Percentiles rank a stretch among this genome's conserved stretches.
Conservation (phyloP, 148 eudicot genomes). For the Rhododendron vialii region DNA sequence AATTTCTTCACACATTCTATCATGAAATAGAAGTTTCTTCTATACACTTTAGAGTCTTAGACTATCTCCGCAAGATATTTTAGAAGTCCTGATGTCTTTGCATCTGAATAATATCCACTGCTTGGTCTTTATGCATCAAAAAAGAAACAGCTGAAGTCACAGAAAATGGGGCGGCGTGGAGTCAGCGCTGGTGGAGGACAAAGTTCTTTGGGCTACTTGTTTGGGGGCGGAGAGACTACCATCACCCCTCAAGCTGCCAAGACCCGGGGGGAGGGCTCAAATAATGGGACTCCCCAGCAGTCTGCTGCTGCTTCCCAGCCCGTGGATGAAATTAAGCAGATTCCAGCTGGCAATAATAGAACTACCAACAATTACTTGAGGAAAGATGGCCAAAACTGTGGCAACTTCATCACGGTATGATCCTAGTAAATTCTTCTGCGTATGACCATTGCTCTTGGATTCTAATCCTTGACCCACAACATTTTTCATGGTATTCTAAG, state of each 20-base stretch:
- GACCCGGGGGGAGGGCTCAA: constrained; percentile 7
- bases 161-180: constrained; percentile 36
- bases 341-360: constrained; percentile 22
- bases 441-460: not conserved
- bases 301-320: constrained; percentile 15
- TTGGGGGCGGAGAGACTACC: constrained; percentile 28
- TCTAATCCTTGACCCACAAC: not conserved
- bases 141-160: not conserved
- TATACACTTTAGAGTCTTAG: not conserved
- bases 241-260: constrained; percentile 12
- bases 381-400: constrained; percentile 31
- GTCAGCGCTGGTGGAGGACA: constrained; percentile 40
- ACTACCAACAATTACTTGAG: constrained; percentile 23
- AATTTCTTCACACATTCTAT: not conserved
- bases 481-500: not conserved
- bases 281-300: constrained; percentile 7
- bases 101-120: not conserved
- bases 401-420: constrained; percentile 32
- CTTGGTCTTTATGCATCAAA: not conserved
- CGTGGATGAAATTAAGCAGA: constrained; percentile 16
- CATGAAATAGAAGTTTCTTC: not conserved
- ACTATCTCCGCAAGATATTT: not conserved
- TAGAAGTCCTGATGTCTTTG: not conserved
- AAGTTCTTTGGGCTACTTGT: constrained; percentile 37
- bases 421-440: not conserved